A percentile compares a stretch with the other conserved stretches of the same genome.
phyloP scores from a whole-genome alignment of 768 basidiomycete species.

The Trametes villosa region DNA sequence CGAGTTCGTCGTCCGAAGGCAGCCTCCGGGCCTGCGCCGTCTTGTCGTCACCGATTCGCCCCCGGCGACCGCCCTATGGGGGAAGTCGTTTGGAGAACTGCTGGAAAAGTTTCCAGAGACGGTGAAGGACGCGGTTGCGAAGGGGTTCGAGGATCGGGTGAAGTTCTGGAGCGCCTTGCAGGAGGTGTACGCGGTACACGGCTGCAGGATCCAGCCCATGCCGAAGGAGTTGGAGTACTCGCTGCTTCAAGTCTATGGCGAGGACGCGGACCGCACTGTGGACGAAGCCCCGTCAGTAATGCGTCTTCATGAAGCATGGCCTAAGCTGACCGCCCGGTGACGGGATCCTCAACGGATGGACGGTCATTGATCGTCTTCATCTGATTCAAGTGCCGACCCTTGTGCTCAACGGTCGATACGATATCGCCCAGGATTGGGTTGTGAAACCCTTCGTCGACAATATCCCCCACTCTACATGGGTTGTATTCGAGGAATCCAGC shows the following conservation, averaged over 20 bases:
- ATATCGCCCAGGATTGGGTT: constrained; percentile 36
- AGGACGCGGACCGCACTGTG: not conserved
- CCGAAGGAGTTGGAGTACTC: constrained; percentile 33
- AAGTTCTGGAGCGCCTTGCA: constrained; percentile 50
- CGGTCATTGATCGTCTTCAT: constrained; percentile 31
- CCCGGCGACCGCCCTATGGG: constrained; percentile 33
- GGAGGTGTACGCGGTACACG: constrained; percentile 42
- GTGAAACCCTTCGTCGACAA: constrained; percentile 30
- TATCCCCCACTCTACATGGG: constrained; percentile 35
- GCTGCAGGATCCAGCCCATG: constrained; percentile 44
- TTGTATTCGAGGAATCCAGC: constrained; percentile 34
- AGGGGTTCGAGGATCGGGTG: constrained; percentile 22
- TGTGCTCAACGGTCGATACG: constrained; percentile 36
- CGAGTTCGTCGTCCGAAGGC: constrained; percentile 32
- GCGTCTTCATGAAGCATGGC: not conserved
- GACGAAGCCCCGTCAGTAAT: not conserved
- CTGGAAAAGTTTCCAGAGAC: not conserved
- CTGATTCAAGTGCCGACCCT: constrained; percentile 33
- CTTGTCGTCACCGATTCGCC: constrained; percentile 37
- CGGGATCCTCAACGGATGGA: constrained; percentile 30
- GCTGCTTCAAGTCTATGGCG: not conserved
- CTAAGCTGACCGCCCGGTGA: not conserved
- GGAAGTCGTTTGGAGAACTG: not conserved
- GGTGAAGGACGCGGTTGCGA: not conserved
- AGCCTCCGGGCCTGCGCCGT: constrained; percentile 38